phyloP scores from a whole-genome alignment of 1,284 basidiomycete genomes.

The Sporisorium scitamineum region DNA sequence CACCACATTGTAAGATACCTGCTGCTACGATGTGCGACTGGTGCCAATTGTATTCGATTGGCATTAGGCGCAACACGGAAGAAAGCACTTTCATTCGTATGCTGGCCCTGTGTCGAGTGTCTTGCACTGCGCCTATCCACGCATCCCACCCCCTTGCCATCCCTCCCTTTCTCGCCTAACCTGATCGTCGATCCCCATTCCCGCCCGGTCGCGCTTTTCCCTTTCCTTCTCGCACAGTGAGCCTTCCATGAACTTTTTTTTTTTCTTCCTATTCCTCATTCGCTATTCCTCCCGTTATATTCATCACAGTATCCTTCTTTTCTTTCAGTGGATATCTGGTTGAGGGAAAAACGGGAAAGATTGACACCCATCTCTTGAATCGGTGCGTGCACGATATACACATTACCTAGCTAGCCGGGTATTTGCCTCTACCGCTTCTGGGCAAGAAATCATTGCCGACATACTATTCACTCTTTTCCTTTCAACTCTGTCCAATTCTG shows the following conservation, averaged over 20 bases:
- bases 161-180: not conserved
- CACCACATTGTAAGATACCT: constrained; percentile 40
- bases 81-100: constrained; percentile 2
- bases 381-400: constrained; percentile 38
- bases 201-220: no score
- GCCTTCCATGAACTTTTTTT: not conserved
- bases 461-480: no score
- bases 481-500: no score
- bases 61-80: constrained; percentile 2
- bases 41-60: not conserved
- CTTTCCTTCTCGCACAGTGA: not conserved
- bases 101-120: constrained; percentile 29
- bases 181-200: no score
- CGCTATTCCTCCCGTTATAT: constrained; percentile 49
- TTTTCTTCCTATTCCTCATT: no score
- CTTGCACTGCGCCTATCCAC: not conserved
- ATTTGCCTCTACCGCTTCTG: constrained; percentile 51
- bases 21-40: constrained; percentile 4
- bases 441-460: constrained; percentile 48
- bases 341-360: constrained; percentile 61
- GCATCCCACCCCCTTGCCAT: not conserved
- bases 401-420: constrained; percentile 47
- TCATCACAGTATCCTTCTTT: constrained; percentile 56
- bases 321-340: constrained; percentile 54
- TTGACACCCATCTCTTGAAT: constrained; percentile 1